A percentile compares a stretch with the other conserved stretches of the same genome.
phyloP scores from a whole-genome alignment of 2,329 filamentous ascomycete genomes.

The Penicillium sp. region DNA sequence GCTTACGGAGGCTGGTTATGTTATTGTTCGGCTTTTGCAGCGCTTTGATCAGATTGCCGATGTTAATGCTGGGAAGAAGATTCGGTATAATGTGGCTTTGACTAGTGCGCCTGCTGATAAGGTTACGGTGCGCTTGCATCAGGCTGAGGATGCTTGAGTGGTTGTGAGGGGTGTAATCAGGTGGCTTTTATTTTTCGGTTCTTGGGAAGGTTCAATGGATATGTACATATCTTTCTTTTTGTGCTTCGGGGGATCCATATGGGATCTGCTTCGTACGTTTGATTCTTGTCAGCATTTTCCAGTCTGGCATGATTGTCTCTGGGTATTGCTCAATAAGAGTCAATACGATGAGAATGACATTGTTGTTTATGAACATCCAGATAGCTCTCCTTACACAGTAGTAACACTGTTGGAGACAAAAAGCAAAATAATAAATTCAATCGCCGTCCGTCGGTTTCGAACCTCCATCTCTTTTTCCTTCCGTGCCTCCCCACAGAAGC shows the following conservation, averaged over 20 bases:
- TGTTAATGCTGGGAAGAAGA: constrained; percentile 16
- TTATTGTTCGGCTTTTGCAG: constrained; percentile 69
- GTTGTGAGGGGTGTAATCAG: background rate
- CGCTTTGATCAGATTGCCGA: constrained; percentile 60
- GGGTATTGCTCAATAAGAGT: background rate
- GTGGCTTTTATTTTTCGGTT: background rate
- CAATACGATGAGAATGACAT: constrained; percentile 1
- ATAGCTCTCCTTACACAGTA: no score
- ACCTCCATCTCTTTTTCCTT: no score
- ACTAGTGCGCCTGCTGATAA: constrained; percentile 29
- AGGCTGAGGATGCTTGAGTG: constrained; percentile 21
- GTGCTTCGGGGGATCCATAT: background rate
- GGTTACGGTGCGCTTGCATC: constrained; percentile 33
- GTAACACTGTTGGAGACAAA: no score
- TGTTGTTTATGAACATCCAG: background rate
- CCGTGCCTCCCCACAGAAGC: no score
- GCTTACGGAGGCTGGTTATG: constrained; percentile 65
- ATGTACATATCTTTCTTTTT: background rate
- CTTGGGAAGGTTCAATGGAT: background rate
- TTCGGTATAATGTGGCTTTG: constrained; percentile 25
- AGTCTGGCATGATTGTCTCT: background rate
- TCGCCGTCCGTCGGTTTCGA: background rate
- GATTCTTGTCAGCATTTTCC: background rate
- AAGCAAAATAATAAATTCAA: no score
- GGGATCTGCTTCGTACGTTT: background rate